A percentile compares a stretch with the other conserved stretches of the same genome.
These are phyloP conservation scores for Plasmodium knowlesi DNA, from an alignment of 169 alveolate species.

Conservation along the genomic window DNA sequence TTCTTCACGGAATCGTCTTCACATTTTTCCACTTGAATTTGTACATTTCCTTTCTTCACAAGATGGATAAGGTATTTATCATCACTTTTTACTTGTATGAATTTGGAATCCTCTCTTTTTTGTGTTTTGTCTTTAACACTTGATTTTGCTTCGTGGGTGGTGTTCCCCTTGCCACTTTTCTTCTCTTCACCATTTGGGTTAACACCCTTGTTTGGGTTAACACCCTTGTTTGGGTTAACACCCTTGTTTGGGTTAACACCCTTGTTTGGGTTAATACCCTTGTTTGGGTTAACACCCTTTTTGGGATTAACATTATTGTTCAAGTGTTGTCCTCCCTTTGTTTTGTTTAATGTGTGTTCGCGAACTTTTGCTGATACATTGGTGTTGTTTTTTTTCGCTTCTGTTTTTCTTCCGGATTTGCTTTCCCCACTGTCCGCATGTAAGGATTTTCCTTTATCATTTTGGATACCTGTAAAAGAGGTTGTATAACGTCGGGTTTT, in stretches of 20 bases:
- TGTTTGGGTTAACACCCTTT: neutral
- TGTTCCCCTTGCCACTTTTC: neutral
- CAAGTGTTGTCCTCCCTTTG: neutral
- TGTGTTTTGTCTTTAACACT: neutral
- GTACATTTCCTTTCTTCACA: slow-evolving; percentile 22
- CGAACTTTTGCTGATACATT: neutral
- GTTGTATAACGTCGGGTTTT: neutral
- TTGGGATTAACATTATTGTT: too few relatives aligned
- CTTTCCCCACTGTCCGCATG: neutral
- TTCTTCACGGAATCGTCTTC: neutral
- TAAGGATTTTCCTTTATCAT: neutral
- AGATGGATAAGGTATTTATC: slow-evolving; percentile 53
- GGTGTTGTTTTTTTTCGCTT: neutral
- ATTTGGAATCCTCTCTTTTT: neutral
- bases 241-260: neutral
- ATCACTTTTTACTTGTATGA: slow-evolving; percentile 35
- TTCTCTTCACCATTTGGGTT: neutral
- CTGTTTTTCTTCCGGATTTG: neutral
- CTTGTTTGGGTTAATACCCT: neutral
- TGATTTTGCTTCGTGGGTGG: neutral
- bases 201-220: neutral
- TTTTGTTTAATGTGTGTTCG: neutral
- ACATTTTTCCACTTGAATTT: slow-evolving; percentile 15
- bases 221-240: neutral
- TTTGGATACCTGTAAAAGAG: neutral